A percentile compares a stretch with the other conserved stretches of the same genome.
Conservation (phyloP, 1,284 basidiomycete species). For the Pseudozyma hubeiensis region DNA sequence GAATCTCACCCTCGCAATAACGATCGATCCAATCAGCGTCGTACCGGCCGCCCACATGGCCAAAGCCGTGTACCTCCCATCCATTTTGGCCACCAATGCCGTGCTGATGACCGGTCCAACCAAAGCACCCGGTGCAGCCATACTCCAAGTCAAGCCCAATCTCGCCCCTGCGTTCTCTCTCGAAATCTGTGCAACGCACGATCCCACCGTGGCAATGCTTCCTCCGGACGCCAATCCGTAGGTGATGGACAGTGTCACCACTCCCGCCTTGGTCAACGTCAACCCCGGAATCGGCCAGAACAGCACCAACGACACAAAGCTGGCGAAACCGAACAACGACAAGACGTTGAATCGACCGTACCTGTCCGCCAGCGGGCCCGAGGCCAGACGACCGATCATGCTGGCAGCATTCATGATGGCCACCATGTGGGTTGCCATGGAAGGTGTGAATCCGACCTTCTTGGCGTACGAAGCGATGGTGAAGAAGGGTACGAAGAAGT, state of each 20-base stretch:
- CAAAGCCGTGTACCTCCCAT: constrained; percentile 32
- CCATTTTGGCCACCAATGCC: constrained; percentile 25
- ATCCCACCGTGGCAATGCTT: constrained; percentile 37
- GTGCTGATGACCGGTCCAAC: constrained; percentile 46
- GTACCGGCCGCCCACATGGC: constrained; percentile 41
- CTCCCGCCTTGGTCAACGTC: constrained; percentile 41
- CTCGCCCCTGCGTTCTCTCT: constrained; percentile 22
- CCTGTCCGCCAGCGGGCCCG: constrained; percentile 35
- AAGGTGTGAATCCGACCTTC: constrained; percentile 20
- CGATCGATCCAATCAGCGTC: constrained; percentile 26
- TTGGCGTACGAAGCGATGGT: constrained; percentile 46
- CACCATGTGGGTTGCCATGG: constrained; percentile 40
- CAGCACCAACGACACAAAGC: constrained; percentile 24
- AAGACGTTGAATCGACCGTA: constrained; percentile 47
- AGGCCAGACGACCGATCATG: constrained; percentile 37
- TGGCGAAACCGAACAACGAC: constrained; percentile 23
- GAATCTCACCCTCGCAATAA: constrained; percentile 37
- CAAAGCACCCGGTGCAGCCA: constrained; percentile 38
- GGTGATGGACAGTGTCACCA: constrained; percentile 18
- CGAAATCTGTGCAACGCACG: constrained; percentile 40
- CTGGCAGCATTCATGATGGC: constrained; percentile 45
- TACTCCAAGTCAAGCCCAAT: constrained; percentile 41
- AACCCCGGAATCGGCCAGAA: constrained; percentile 47
- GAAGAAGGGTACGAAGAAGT: constrained; percentile 53
- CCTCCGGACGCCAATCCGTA: constrained; percentile 44